Conservation (phyloP, 2,329 filamentous ascomycete species). For the Polychaeton citri region DNA sequence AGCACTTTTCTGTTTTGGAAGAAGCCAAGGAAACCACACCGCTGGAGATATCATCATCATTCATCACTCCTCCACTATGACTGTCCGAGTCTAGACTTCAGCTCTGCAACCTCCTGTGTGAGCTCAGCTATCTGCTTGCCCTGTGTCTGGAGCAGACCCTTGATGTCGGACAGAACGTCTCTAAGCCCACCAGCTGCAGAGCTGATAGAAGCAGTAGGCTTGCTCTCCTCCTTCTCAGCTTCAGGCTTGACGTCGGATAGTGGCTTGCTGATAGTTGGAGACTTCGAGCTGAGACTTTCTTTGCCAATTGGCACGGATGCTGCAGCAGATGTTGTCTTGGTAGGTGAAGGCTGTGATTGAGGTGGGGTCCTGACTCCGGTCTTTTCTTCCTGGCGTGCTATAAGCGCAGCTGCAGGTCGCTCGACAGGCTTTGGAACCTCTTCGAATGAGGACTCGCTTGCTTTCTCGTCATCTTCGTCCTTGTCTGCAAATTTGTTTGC, state of each 20-base stretch:
- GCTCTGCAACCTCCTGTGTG: slow-evolving; percentile 63
- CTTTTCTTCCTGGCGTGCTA: slow-evolving; percentile 27
- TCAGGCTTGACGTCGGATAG: neutral
- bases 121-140: slow-evolving; percentile 65
- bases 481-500: slow-evolving; percentile 77
- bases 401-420: slow-evolving; percentile 31
- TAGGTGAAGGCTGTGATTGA: slow-evolving; percentile 11
- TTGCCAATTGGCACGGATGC: slow-evolving; percentile 7
- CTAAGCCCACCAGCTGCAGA: slow-evolving; percentile 43
- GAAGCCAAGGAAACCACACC: no score
- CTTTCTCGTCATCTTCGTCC: slow-evolving; percentile 43
- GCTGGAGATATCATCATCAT: no score
- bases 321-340: slow-evolving; percentile 14
- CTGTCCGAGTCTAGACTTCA: slow-evolving; percentile 58
- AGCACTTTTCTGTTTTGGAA: no score
- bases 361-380: slow-evolving; percentile 19
- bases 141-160: slow-evolving; percentile 62
- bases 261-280: slow-evolving; percentile 5
- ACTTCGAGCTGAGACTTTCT: slow-evolving; percentile 4
- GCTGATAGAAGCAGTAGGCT: slow-evolving; percentile 18
- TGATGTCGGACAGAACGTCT: slow-evolving; percentile 61
- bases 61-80: no score
- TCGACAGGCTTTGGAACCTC: slow-evolving; percentile 66
- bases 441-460: slow-evolving; percentile 66
- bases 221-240: slow-evolving; percentile 2